Conservation (phyloP, 1,284 basidiomycete genomes). For the Trichosporon inkin region DNA sequence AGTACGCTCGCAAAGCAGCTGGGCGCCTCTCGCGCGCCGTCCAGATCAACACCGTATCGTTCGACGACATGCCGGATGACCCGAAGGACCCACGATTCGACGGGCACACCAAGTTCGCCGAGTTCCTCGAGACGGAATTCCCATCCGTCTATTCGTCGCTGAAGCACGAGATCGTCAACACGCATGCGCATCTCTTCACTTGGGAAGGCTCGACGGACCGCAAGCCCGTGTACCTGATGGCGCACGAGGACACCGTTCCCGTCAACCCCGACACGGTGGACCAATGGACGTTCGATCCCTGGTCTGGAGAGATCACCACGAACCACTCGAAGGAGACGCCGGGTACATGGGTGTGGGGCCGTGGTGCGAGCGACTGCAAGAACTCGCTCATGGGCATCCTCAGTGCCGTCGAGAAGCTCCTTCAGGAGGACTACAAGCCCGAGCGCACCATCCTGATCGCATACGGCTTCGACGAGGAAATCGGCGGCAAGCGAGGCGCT, state of each 20-base stretch:
- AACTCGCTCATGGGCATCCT: conserved; percentile 53
- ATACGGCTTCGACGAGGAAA: conserved; percentile 56
- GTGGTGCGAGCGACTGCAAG: conserved; percentile 53
- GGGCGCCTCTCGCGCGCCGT: conserved; percentile 43
- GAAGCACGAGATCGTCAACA: conserved; percentile 50
- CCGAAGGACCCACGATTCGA: conserved; percentile 45
- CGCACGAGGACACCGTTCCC: conserved; percentile 55
- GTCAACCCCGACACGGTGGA: conserved; percentile 53
- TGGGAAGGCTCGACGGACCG: conserved; percentile 50
- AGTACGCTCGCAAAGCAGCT: conserved; percentile 40
- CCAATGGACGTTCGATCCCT: conserved; percentile 55
- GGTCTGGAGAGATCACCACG: conserved; percentile 51
- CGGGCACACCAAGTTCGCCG: conserved; percentile 43
- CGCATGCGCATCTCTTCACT: conserved; percentile 51
- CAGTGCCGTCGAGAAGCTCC: conserved; percentile 53
- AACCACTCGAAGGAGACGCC: conserved; percentile 34
- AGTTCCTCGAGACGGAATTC: conserved; percentile 49
- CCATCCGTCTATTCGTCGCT: conserved; percentile 43
- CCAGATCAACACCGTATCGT: conserved; percentile 50
- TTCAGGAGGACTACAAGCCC: conserved; percentile 52
- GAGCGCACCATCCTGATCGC: conserved; percentile 52
- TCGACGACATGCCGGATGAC: conserved; percentile 46
- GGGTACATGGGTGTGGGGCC: conserved; percentile 55
- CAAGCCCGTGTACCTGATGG: conserved; percentile 51
- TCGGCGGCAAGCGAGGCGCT: conserved; percentile 49